These are phyloP conservation scores for Mucor velutinosus DNA, from an alignment of 371 early-diverging fungal species.

Conservation along the genomic window DNA sequence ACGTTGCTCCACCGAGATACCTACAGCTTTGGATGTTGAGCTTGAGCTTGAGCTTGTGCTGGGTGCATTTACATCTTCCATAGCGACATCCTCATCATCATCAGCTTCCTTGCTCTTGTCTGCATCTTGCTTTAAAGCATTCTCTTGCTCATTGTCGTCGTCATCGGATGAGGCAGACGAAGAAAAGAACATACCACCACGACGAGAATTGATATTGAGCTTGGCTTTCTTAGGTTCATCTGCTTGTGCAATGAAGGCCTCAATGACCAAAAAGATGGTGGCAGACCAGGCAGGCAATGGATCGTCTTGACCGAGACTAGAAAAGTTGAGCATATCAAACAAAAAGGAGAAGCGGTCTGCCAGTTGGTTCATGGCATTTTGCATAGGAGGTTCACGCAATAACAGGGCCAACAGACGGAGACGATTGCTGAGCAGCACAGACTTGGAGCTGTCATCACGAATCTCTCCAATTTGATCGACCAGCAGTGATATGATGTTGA, in stretches of 20 bases:
- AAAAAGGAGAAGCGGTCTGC: conserved; percentile 46
- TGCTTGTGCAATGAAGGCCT: conserved; percentile 63
- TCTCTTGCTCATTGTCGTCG: conserved; percentile 23
- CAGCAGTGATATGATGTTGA: conserved; percentile 37
- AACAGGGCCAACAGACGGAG: conserved; percentile 70
- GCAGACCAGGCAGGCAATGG: conserved; percentile 63
- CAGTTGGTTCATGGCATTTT: conserved; percentile 47
- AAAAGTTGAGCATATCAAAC: conserved; percentile 44
- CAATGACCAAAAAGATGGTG: conserved; percentile 68
- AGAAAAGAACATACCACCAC: background rate
- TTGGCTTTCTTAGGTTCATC: conserved; percentile 63
- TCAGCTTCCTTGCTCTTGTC: background rate
- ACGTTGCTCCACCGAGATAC: conserved; percentile 37
- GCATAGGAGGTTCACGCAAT: conserved; percentile 58
- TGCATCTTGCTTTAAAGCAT: background rate
- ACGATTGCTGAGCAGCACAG: conserved; percentile 43
- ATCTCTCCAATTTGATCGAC: conserved; percentile 31
- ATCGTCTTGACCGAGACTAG: conserved; percentile 18
- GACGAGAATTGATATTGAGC: conserved; percentile 3
- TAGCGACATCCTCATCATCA: conserved; percentile 22
- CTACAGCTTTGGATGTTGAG: background rate
- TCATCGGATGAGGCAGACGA: conserved; percentile 4
- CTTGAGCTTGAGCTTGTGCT: background rate
- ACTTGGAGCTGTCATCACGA: conserved; percentile 28
- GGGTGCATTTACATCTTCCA: conserved; percentile 20